Percentiles rank a stretch among this genome's conserved stretches.
Conservation (phyloP, 768 basidiomycete genomes). For the Russula sp. region DNA sequence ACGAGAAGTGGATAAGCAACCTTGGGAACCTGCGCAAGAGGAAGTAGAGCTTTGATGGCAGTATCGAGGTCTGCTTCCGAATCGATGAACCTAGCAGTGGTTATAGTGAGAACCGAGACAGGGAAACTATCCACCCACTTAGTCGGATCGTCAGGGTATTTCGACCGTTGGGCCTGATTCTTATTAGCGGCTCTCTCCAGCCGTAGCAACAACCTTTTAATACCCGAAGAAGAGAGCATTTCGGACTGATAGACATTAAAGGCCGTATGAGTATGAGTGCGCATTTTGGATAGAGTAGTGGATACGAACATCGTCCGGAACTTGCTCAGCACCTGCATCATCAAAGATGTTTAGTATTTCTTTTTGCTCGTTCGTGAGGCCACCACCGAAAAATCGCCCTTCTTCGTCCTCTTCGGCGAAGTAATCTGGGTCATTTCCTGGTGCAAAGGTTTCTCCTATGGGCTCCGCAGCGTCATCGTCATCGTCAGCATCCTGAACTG, state of each 20-base stretch:
- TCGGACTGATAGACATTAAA: constrained; percentile 46
- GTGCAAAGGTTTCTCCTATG: constrained; percentile 56
- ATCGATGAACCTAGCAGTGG: constrained; percentile 83
- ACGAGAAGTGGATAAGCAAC: constrained; percentile 89
- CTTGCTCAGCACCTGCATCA: constrained; percentile 57
- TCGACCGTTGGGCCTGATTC: constrained; percentile 96
- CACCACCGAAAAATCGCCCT: constrained; percentile 91
- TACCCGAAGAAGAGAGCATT: constrained; percentile 62
- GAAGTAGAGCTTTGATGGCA: constrained; percentile 82
- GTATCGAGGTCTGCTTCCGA: constrained; percentile 94
- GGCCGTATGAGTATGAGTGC: background rate
- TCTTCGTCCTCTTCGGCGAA: constrained; percentile 90
- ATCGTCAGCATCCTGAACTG: constrained; percentile 63
- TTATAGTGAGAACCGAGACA: constrained; percentile 19
- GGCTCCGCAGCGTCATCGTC: constrained; percentile 40
- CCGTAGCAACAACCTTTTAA: constrained; percentile 69
- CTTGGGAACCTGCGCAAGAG: constrained; percentile 79
- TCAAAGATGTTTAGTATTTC: constrained; percentile 96
- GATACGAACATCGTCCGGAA: constrained; percentile 62
- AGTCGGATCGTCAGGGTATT: constrained; percentile 87
- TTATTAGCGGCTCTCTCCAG: constrained; percentile 91
- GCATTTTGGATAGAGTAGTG: constrained; percentile 20
- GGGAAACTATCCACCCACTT: constrained; percentile 52
- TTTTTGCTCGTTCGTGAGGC: constrained; percentile 89
- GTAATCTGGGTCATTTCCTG: constrained; percentile 87